Evolutionary conservation across 2,329 filamentous ascomycete genomes (phyloP).

Genomic region (Alternaria dauci): DNA sequence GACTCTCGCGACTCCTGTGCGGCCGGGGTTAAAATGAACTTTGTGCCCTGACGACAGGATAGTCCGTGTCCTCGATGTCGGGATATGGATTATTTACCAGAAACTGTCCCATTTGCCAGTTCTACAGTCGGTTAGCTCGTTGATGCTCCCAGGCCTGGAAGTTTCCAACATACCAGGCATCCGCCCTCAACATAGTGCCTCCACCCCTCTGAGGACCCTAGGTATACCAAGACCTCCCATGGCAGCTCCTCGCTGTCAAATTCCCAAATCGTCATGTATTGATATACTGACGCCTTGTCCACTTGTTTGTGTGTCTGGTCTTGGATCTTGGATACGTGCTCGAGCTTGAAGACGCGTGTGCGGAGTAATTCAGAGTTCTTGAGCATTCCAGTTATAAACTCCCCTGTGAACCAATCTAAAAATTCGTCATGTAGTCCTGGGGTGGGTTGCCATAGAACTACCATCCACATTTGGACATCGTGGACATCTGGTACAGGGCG

Average conservation of each 20-base stretch:
- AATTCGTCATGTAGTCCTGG: constrained; percentile 19
- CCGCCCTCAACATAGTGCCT: constrained; percentile 22
- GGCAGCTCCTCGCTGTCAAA: constrained; percentile 25
- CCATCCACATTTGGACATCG: constrained; percentile 22
- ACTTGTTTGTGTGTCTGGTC: constrained; percentile 10
- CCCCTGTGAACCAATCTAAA: constrained; percentile 20
- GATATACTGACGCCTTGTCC: constrained; percentile 10
- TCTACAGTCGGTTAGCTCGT: constrained; percentile 7
- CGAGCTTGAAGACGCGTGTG: constrained; percentile 22
- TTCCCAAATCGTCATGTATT: constrained; percentile 30
- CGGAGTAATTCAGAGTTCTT: constrained; percentile 25
- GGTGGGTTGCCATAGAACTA: constrained; percentile 23
- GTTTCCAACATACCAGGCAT: constrained; percentile 11
- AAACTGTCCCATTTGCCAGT: constrained; percentile 24
- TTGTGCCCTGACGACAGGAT: constrained; percentile 8
- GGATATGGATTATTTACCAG: constrained; percentile 22
- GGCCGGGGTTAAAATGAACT: constrained; percentile 12
- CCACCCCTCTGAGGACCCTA: constrained; percentile 25
- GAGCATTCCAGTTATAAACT: constrained; percentile 25
- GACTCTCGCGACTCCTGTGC: not conserved
- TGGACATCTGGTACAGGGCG: constrained; percentile 11
- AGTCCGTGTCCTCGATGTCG: constrained; percentile 12
- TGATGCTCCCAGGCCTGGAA: not conserved
- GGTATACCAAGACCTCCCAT: constrained; percentile 27
- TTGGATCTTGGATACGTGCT: constrained; percentile 17